A percentile compares a stretch with the other conserved stretches of the same genome.
These are phyloP conservation scores for Solanum aculeatissimum DNA, from an alignment of 305 asterid species.

Conservation along the genomic window DNA sequence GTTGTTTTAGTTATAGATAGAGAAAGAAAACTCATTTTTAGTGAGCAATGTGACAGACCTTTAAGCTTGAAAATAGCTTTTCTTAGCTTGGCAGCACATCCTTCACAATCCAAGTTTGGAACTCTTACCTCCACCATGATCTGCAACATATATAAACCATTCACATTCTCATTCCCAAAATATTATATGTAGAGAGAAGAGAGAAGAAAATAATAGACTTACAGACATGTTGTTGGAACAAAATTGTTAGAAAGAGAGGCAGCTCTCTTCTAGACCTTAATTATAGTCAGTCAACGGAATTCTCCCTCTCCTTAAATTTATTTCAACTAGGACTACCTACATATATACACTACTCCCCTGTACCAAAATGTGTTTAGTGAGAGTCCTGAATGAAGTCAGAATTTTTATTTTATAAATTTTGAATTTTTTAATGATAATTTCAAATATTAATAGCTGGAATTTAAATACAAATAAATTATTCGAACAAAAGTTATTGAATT, in stretches of 20 bases:
- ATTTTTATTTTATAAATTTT: no score
- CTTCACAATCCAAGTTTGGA: slow-evolving; percentile 75
- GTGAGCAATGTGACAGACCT: slow-evolving; percentile 23
- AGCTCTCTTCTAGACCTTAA: not conserved
- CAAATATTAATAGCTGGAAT: no score
- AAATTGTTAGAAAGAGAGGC: not conserved
- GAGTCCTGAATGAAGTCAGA: no score
- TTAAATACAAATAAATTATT: no score
- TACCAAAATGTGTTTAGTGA: no score
- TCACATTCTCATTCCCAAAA: not conserved
- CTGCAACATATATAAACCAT: slow-evolving; percentile 1
- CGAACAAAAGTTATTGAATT: no score
- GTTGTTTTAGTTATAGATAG: not conserved
- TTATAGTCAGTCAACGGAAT: not conserved
- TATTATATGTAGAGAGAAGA: not conserved
- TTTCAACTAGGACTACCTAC: not conserved
- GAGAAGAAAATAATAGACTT: slow-evolving; percentile 11
- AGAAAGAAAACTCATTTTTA: not conserved
- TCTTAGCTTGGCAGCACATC: slow-evolving; percentile 55
- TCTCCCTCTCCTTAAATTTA: not conserved
- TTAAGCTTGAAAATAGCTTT: slow-evolving; percentile 56
- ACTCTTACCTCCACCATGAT: slow-evolving; percentile 62
- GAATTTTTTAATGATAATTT: no score
- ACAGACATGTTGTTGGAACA: slow-evolving; percentile 40
- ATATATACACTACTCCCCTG: no score